These are phyloP conservation scores for Globisporangium yorkense DNA, from an alignment of 352 stramenopile species.

Conservation along the genomic window DNA sequence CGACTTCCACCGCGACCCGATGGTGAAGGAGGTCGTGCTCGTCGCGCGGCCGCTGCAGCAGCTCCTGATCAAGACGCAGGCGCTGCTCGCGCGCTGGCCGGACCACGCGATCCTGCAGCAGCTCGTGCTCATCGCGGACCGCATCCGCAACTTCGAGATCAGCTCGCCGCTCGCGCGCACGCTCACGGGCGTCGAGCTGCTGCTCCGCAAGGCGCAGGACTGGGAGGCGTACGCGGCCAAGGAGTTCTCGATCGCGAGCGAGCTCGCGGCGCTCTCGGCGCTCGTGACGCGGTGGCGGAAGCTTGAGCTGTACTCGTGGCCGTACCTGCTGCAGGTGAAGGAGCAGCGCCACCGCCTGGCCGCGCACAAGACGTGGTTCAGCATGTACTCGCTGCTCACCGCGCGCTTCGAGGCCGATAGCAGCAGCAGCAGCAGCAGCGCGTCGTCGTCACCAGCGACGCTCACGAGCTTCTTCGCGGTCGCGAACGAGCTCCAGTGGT, in stretches of 20 bases:
- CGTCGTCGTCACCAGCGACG: conserved; percentile 6
- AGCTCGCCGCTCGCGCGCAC: conserved; percentile 86
- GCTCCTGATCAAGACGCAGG: conserved; percentile 87
- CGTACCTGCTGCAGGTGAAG: conserved; percentile 89
- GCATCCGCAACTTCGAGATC: conserved; percentile 86
- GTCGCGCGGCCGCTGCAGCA: conserved; percentile 84
- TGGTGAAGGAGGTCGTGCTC: conserved; percentile 90
- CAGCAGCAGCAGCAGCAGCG: neutral
- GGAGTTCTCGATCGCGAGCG: conserved; percentile 87
- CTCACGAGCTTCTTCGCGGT: neutral
- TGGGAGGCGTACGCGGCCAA: conserved; percentile 97
- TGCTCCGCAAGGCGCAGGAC: conserved; percentile 96
- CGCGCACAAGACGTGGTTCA: conserved; percentile 85
- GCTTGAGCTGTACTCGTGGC: conserved; percentile 98
- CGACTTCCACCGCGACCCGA: conserved; percentile 93
- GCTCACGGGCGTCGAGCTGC: conserved; percentile 93
- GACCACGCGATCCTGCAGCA: conserved; percentile 96
- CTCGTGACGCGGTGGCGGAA: conserved; percentile 97
- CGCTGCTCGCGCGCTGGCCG: conserved; percentile 93
- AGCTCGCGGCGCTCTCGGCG: conserved; percentile 89
- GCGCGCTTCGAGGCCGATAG: conserved; percentile 61
- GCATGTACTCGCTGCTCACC: conserved; percentile 85
- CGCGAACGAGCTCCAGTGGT: conserved; percentile 43
- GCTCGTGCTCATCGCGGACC: conserved; percentile 88
- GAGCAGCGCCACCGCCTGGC: conserved; percentile 68